These are phyloP conservation scores for Colletotrichum sp. DNA, from an alignment of 2,329 filamentous ascomycete species.

Conservation along the genomic window DNA sequence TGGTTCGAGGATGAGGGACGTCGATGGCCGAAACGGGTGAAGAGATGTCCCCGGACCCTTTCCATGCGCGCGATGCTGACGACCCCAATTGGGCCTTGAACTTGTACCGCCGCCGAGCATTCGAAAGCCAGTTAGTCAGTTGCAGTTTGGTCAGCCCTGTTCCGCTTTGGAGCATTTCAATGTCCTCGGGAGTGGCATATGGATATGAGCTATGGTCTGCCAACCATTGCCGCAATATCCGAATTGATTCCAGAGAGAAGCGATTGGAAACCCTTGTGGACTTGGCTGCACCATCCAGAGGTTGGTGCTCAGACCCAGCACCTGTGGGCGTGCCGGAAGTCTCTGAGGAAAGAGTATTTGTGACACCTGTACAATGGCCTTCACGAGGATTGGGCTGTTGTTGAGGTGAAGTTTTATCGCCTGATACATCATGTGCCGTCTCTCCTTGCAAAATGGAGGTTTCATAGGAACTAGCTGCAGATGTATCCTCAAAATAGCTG, in stretches of 20 bases:
- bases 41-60: neutral
- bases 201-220: neutral
- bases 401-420: neutral
- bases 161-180: neutral
- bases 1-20: neutral
- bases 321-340: fast-evolving
- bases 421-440: neutral
- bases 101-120: neutral
- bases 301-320: neutral
- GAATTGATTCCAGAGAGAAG: neutral
- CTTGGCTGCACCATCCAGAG: neutral
- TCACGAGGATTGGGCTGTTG: neutral
- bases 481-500: neutral
- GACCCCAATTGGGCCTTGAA: neutral
- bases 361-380: neutral
- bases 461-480: neutral
- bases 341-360: neutral
- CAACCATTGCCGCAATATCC: neutral
- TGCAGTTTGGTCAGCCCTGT: neutral
- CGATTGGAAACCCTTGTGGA: neutral
- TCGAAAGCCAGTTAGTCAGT: neutral
- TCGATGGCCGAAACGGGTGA: neutral
- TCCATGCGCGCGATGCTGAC: neutral
- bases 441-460: neutral
- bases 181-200: neutral